A percentile compares a stretch with the other conserved stretches of the same genome.
phyloP scores from a whole-genome alignment of 1,284 basidiomycete species.

The Leccinum angustisporum region DNA sequence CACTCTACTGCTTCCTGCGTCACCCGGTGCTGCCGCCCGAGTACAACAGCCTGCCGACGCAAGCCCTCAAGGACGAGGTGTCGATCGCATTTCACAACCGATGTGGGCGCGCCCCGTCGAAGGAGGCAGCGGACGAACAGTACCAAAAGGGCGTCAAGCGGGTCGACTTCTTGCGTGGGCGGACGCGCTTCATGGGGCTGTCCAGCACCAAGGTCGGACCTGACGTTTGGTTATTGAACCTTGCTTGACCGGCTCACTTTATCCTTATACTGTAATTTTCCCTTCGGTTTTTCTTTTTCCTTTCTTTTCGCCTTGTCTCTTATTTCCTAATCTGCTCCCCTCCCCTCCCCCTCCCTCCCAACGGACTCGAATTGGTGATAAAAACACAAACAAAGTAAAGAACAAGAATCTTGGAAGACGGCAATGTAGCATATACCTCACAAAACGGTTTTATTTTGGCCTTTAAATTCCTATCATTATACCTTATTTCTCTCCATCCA shows the following conservation, averaged over 20 bases:
- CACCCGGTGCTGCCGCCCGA: constrained; percentile 40
- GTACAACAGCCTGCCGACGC: constrained; percentile 37
- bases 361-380: neutral
- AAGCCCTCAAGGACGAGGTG: constrained; percentile 37
- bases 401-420: constrained; percentile 9
- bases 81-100: constrained; percentile 45
- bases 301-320: neutral
- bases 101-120: constrained; percentile 26
- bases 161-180: constrained; percentile 44
- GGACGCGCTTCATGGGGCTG: constrained; percentile 39
- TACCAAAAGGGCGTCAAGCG: constrained; percentile 42
- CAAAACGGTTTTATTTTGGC: constrained; percentile 8
- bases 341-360: neutral
- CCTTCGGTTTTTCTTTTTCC: neutral
- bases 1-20: constrained; percentile 39
- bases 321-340: neutral
- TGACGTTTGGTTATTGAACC: constrained; percentile 29
- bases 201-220: constrained; percentile 35
- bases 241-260: constrained; percentile 15
- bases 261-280: constrained; percentile 29
- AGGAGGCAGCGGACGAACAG: constrained; percentile 27
- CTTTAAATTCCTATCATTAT: constrained; percentile 27
- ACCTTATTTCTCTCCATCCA: neutral
- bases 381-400: constrained; percentile 19
- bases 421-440: constrained; percentile 26